phyloP scores from a whole-genome alignment of 2,329 filamentous ascomycete species.

The Fusarium oligoseptatum region DNA sequence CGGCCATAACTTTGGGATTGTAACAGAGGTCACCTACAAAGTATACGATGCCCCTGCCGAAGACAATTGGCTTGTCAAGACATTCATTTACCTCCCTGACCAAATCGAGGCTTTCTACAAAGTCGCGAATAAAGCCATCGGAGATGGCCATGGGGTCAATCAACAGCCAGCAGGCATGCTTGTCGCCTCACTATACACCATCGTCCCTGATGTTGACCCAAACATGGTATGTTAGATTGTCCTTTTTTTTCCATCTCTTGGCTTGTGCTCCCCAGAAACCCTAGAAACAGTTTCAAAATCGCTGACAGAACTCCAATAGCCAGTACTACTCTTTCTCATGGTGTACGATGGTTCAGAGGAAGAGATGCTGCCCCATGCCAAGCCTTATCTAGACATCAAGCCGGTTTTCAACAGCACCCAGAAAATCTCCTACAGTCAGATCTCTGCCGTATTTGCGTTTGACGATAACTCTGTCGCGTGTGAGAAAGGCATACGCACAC shows the following conservation, averaged over 20 bases:
- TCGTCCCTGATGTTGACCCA: neutral
- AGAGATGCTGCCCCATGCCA: neutral
- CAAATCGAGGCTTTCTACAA: neutral
- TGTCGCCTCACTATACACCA: neutral
- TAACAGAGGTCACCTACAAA: slow-evolving; percentile 43
- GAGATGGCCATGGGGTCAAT: neutral
- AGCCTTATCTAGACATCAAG: neutral
- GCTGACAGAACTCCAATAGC: neutral
- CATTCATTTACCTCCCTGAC: neutral
- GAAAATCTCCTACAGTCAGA: neutral
- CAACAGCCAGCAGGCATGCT: neutral
- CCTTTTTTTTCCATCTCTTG: neutral
- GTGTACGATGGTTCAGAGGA: neutral
- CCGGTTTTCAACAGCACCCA: neutral
- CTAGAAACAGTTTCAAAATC: no score
- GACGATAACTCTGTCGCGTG: neutral
- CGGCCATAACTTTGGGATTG: slow-evolving; percentile 53
- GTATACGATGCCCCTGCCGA: slow-evolving; percentile 47
- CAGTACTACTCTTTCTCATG: neutral
- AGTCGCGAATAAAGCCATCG: neutral
- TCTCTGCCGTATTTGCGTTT: neutral
- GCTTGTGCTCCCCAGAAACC: neutral
- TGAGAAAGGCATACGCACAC: neutral
- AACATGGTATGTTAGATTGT: neutral
- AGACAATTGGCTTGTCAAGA: slow-evolving; percentile 17